Evolutionary conservation across 2,329 filamentous ascomycete species (phyloP), one percentile per base, ranked within the genome.

Genomic region (Akanthomyces uredinophilus): DNA sequence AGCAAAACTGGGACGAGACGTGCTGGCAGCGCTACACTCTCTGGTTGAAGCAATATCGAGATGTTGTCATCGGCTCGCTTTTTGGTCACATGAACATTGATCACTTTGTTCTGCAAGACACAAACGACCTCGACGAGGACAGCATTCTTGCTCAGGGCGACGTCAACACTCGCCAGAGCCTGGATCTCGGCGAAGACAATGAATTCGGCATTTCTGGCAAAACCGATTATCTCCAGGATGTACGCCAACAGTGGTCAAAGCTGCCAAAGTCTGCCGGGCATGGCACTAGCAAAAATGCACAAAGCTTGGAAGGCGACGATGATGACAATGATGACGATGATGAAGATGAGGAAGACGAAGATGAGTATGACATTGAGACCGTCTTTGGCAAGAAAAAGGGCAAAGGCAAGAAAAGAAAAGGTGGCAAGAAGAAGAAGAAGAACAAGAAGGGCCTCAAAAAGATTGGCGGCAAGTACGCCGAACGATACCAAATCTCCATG

Each of bases 51-150:
- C 92, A 96, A 73, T 99, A 92, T 74, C 89, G 95, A 39, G 95
- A 99, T 73, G 88, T 99, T 43, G 82, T 99, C 22, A 82, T 93
- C 22, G 87, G 85, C 14, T 87, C 86, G 29, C 71, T 96, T 6
- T 99, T 90, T 70, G 95, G 94, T 1, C 95, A 99, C 73, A 98
- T 99, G 95, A 99, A 99, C 71, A 90, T 97, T 66, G 95, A 99
- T 69, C 95, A 99, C 74, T 99, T 99, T 75, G 84, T 98, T 70
- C 78, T 99, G 18, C 91, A 96, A 69, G 94, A 98, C 72, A 91
- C 87, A 62, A 81, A 89, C 46, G 84, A 96, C 1, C 81, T 97
- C 60, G 82, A 90, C 64, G 81, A 92, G 50, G 59, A 47, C 41
- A 47, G 53, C 76, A 78, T 29, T 75, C 79, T 1, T 64, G 66